phyloP scores from a whole-genome alignment of 345 rosid species.

The Camelina neglecta region DNA sequence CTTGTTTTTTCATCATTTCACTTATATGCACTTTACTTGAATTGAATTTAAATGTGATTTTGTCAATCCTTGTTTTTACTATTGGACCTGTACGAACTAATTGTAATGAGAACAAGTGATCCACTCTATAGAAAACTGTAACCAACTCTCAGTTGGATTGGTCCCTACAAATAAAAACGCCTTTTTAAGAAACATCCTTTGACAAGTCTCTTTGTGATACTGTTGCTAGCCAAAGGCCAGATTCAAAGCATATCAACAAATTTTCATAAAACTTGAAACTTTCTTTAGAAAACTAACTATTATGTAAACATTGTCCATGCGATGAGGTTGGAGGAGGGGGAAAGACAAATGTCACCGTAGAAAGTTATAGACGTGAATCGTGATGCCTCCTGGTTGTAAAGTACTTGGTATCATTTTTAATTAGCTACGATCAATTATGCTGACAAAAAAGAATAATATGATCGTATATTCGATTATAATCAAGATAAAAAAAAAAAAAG shows the following conservation, averaged over 20 bases:
- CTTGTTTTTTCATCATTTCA: background rate
- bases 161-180: too few relatives aligned
- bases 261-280: background rate
- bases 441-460: background rate
- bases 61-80: too few relatives aligned
- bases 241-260: background rate
- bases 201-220: background rate
- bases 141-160: background rate
- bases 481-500: background rate
- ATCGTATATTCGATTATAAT: background rate
- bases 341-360: background rate
- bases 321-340: background rate
- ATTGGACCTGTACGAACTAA: too few relatives aligned
- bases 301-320: background rate
- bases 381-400: conserved; percentile 18
- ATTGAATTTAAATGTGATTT: background rate
- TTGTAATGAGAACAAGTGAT: background rate
- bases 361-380: background rate
- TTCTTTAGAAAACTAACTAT: background rate
- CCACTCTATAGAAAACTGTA: background rate
- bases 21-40: background rate
- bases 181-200: too few relatives aligned
- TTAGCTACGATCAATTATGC: conserved; percentile 9
- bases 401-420: background rate
- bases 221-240: background rate